Conservation (phyloP, 495 filamentous ascomycete genomes). For the Penicillium herquei region DNA sequence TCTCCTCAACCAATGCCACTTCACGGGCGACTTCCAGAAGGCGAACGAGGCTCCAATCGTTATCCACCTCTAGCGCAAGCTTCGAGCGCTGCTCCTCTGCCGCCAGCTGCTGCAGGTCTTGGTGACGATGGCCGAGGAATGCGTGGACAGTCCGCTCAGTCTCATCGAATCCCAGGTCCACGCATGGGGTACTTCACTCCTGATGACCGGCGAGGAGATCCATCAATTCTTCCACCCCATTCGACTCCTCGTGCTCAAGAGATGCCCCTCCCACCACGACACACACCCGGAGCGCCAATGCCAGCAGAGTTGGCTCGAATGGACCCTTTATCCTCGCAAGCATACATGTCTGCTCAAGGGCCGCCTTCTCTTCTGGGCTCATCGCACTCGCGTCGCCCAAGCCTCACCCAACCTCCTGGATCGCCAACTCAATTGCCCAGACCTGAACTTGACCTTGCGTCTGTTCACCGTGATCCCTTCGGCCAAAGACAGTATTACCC, state of each 20-base stretch:
- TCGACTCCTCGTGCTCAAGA: slow-evolving; percentile 31
- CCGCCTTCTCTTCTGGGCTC: slow-evolving; percentile 26
- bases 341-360: slow-evolving; percentile 33
- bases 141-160: slow-evolving; percentile 25
- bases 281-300: slow-evolving; percentile 21
- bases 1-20: slow-evolving; percentile 34
- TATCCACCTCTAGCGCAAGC: slow-evolving; percentile 49
- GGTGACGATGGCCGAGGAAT: slow-evolving; percentile 34
- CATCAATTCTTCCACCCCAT: slow-evolving; percentile 25
- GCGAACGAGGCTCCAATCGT: slow-evolving; percentile 35
- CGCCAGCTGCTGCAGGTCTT: slow-evolving; percentile 24
- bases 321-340: slow-evolving; percentile 35
- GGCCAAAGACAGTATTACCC: slow-evolving; percentile 33
- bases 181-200: slow-evolving; percentile 40
- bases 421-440: slow-evolving; percentile 36
- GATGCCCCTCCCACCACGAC: slow-evolving; percentile 30
- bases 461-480: slow-evolving; percentile 39
- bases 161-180: slow-evolving; percentile 37
- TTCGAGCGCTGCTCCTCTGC: slow-evolving; percentile 30
- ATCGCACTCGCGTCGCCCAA: slow-evolving; percentile 43
- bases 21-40: slow-evolving; percentile 34
- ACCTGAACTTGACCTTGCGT: slow-evolving; percentile 37
- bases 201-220: slow-evolving; percentile 44
- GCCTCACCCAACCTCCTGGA: slow-evolving; percentile 36
- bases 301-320: slow-evolving; percentile 37